Evolutionary conservation across 164 flowering plant species (phyloP), one percentile per base, ranked within the genome.

Genomic region (Vitis rupestris): DNA sequence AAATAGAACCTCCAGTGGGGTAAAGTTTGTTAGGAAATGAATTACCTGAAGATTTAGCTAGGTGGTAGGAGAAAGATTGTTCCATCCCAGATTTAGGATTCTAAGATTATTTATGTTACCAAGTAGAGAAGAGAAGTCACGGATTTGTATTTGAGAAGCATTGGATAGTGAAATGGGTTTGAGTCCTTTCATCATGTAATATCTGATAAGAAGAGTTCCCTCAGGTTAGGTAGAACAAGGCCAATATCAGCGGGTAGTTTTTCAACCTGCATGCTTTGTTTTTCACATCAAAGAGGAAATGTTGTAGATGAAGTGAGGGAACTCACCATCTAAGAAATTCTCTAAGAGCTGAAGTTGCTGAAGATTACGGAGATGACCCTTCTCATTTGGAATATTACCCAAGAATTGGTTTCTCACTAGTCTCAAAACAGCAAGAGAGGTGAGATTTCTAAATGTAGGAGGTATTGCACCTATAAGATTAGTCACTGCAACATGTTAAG

Each of bases 401-500:
- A 16, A 1, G 0, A 71, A 50, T 8, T 59, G 9, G 69, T 71
- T 71, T 12, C 37, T 30, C 29, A 68, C 63, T 0, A 64, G 57
- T 49, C 6, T 9, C 15, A 71, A 57, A 50, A 11, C 29, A 15
- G 63, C 57, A 9, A 71, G 68, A 50, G 63, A 55, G 12, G 68
- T 56, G 29, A 64, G 63, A 50, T 71, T 54, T 12, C 71, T 63
- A 15, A 52, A 54, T 23, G 58, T 37, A 10, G 49, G 12, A 51
- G 75, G 75, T n/a, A 66, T 66, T 14, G 23, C 16, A 14, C 75
- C 67, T 15, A 37, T 61, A 10, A 73, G 70, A 27, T 62, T 62
- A 30, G 67, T 66, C 61, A 15, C 8, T 8, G 69, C 1, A 10
- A 44, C 8, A 5, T 12, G 19, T 49, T 53, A 37, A 66, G 59